A percentile compares a stretch with the other conserved stretches of the same genome.
Evolutionary conservation across 108 stramenopile species (phyloP).

Genomic region (Mediolabrus comicus): DNA sequence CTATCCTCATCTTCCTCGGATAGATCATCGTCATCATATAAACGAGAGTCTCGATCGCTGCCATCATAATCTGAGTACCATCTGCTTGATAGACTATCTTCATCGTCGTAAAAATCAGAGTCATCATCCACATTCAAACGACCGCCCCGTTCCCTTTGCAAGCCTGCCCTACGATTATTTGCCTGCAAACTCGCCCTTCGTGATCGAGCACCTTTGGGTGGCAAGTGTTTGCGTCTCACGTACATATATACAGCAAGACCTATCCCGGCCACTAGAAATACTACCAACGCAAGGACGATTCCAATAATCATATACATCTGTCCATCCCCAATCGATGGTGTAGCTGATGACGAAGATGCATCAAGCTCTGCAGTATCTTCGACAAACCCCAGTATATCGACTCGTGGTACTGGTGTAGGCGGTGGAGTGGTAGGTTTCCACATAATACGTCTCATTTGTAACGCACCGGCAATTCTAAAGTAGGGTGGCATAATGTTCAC

Average conservation of each 20-base stretch:
- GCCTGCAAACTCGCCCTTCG: too few species aligned
- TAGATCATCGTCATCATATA: not conserved
- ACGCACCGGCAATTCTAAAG: not conserved
- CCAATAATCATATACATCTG: not conserved
- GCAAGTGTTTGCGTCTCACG: not conserved
- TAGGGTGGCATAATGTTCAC: not conserved
- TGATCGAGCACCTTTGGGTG: not conserved
- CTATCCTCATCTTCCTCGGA: not conserved
- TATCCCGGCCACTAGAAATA: not conserved
- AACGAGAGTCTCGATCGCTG: conserved; percentile 5
- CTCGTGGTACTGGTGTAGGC: not conserved
- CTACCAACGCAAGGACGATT: not conserved
- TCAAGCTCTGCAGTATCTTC: not conserved
- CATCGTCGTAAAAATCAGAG: conserved; percentile 1
- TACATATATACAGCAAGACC: not conserved
- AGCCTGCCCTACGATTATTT: too few species aligned
- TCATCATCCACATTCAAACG: not conserved
- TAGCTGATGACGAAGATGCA: not conserved
- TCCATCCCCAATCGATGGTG: not conserved
- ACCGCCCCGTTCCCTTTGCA: not conserved
- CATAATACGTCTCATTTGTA: not conserved
- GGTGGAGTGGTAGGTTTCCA: not conserved
- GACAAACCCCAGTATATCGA: not conserved
- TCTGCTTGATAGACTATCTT: conserved; percentile 10
- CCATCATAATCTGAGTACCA: conserved; percentile 25